A percentile compares a stretch with the other conserved stretches of the same genome.
phyloP scores from a whole-genome alignment of 257 asterid species.

The Solanum virginianum region DNA sequence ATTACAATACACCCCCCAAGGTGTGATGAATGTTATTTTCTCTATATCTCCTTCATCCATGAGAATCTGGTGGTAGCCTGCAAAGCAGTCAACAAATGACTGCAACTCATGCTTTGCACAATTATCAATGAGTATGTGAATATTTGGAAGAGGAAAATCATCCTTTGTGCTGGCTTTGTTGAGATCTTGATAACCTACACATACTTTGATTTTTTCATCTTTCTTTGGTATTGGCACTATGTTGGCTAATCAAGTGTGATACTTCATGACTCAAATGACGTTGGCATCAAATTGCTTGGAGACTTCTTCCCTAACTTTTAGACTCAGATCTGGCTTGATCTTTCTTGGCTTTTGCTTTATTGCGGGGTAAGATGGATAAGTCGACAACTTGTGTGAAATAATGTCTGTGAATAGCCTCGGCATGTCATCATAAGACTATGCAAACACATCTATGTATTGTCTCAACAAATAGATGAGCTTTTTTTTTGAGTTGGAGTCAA shows the following conservation, averaged over 20 bases:
- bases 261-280: neutral
- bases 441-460: neutral
- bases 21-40: no score
- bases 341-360: neutral
- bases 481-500: neutral
- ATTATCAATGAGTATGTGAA: neutral
- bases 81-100: neutral
- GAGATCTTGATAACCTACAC: neutral
- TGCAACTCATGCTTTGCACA: neutral
- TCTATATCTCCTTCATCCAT: no score
- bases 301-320: neutral
- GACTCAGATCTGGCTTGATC: neutral
- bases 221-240: neutral
- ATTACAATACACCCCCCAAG: no score
- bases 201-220: neutral
- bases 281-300: neutral
- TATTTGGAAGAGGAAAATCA: neutral
- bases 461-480: neutral
- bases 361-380: neutral
- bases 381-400: neutral
- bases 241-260: neutral
- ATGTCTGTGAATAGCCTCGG: neutral
- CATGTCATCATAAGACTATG: neutral
- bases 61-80: neutral
- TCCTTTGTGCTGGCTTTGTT: neutral